Conservation (phyloP, 2,329 filamentous ascomycete genomes). For the Fusarium annulatum region DNA sequence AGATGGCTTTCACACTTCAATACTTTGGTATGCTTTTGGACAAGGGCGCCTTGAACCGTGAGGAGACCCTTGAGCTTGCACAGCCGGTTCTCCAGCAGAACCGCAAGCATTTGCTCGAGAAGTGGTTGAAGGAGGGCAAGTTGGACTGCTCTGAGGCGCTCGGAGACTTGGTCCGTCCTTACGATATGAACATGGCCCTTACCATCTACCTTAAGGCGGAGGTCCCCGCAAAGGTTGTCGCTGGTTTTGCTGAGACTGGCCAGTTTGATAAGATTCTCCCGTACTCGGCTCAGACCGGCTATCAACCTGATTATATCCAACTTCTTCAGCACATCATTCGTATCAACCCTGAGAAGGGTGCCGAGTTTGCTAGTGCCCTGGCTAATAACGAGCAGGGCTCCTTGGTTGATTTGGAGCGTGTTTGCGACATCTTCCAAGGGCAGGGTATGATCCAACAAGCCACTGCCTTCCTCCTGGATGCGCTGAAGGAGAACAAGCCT, state of each 20-base stretch:
- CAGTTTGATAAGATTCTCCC: slow-evolving; percentile 97
- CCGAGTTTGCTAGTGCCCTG: slow-evolving; percentile 92
- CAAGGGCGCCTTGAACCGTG: slow-evolving; percentile 91
- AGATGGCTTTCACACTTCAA: slow-evolving; percentile 94
- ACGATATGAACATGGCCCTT: slow-evolving; percentile 89
- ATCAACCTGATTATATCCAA: slow-evolving; percentile 94
- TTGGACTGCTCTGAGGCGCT: slow-evolving; percentile 96
- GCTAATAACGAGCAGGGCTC: slow-evolving; percentile 90
- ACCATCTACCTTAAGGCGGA: slow-evolving; percentile 92
- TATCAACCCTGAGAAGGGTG: slow-evolving; percentile 90
- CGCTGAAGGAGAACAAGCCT: slow-evolving; percentile 91
- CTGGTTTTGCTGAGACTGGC: slow-evolving; percentile 92
- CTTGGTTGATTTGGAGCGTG: slow-evolving; percentile 90
- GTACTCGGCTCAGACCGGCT: slow-evolving; percentile 85
- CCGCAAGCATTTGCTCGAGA: slow-evolving; percentile 94
- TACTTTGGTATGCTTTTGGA: slow-evolving; percentile 98
- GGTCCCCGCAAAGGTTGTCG: slow-evolving; percentile 91
- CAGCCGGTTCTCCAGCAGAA: slow-evolving; percentile 93
- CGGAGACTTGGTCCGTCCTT: slow-evolving; percentile 90
- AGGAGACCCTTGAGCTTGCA: slow-evolving; percentile 94
- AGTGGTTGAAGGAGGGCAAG: slow-evolving; percentile 98
- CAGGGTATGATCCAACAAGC: slow-evolving; percentile 98
- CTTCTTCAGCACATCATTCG: slow-evolving; percentile 93
- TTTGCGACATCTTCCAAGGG: slow-evolving; percentile 97
- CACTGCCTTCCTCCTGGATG: slow-evolving; percentile 97